Evolutionary conservation across 768 basidiomycete species (phyloP), one percentile per base, ranked within the genome.

Genomic region (Pisolithus sp.): DNA sequence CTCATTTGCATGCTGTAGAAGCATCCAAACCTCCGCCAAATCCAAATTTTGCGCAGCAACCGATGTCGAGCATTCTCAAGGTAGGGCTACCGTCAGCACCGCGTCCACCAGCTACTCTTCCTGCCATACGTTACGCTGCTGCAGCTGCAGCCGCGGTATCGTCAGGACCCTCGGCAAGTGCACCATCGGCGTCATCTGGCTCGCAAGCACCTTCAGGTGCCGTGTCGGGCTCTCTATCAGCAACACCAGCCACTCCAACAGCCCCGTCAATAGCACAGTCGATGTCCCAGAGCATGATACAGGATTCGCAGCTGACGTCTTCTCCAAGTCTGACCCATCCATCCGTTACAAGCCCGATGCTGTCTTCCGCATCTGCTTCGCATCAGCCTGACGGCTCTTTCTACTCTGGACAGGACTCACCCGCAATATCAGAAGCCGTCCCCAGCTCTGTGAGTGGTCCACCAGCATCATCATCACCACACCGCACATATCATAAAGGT

Each of bases 41-140:
- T 69, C 76, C 85, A 48, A 92, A 89, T 62, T 90, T 93, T 68
- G 75, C 80, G 2, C 83, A 86, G 53, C 88, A 90, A 59, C 87
- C 91, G 1, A 82, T 81, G 78, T 69, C 81, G 28, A 77, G 76
- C 53, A 86, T 93, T 58, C 71, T 93, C 57, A 93, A 93, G 68
- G 79, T 81, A 31, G 80, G 82, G 20, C 67, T 89, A n/a, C 79
- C 78, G 20, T 66, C 80, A 57, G 73, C 79, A 50, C 77, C 75
- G 53, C 80, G 76, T 49, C 77, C 63, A 30, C 65, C 79, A 57
- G 75, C 75, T 30, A 66, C 76, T 20, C 67, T 90, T 51, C 87
- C 91, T 41, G 87, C 92, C 12, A 89, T 94, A 63, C 78, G 88
- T 46, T 96, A 96, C 65, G 86, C 95, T 30, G 82, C 91, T n/a